These are phyloP conservation scores for Ammopiptanthus mongolicus DNA, from an alignment of 306 rosid genomes.

Conservation along the genomic window DNA sequence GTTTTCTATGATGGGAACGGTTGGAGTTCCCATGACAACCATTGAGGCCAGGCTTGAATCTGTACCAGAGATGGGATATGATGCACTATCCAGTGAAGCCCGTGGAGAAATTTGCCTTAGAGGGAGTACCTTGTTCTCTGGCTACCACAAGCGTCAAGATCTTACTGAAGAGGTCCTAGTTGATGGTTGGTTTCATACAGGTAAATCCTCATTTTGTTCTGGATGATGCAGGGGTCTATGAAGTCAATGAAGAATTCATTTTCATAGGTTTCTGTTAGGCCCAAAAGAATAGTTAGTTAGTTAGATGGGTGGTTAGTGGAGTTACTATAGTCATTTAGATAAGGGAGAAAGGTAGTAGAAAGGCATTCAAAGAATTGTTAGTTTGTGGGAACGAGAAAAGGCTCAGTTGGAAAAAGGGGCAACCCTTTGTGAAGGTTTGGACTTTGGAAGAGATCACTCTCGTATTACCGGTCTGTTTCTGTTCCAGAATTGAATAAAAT, in stretches of 20 bases:
- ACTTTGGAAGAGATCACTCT: no score
- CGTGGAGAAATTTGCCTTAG: conserved; percentile 95
- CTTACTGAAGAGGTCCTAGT: conserved; percentile 64
- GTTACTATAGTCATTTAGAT: no score
- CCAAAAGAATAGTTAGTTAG: no score
- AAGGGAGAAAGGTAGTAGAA: no score
- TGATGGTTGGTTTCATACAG: conserved; percentile 99
- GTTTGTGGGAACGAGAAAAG: no score
- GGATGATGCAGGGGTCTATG: neutral
- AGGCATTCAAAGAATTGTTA: no score
- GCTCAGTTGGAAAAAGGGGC: no score
- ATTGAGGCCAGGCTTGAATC: conserved; percentile 94
- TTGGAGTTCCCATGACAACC: conserved; percentile 86
- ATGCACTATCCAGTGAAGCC: conserved; percentile 65
- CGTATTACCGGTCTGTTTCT: no score
- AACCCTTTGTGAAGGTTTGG: no score
- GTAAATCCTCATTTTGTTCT: conserved; percentile 33
- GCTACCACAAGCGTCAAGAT: conserved; percentile 85
- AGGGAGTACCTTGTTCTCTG: conserved; percentile 79
- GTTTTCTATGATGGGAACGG: conserved; percentile 78
- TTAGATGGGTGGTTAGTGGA: no score
- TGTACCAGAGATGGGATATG: conserved; percentile 55
- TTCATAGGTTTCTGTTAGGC: neutral
- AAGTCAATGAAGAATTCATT: neutral
- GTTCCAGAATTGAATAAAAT: no score